Evolutionary conservation across 495 filamentous ascomycete species (phyloP), one percentile per base, ranked within the genome.

Genomic region (Daldinia concentrica): DNA sequence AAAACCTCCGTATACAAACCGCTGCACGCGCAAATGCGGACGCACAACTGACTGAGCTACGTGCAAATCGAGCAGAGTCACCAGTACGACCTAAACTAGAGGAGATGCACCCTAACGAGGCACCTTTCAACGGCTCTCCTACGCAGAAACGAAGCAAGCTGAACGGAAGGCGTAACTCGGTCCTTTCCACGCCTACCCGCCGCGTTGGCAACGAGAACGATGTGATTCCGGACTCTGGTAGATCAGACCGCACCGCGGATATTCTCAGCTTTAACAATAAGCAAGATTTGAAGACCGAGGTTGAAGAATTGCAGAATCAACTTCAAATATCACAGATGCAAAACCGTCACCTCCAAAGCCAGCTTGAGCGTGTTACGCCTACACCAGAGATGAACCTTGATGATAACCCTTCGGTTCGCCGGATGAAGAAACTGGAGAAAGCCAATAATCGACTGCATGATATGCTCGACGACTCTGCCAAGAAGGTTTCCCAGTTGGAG

Each of bases 321-420:
- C 87, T 99, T 51, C 95, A 99, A 74, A 88, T 98, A 82, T 90
- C 91, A 7, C 91, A 98, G 79, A 97, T 99, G 93, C 92, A 95
- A 71, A 97, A 97, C 80, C 90, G 92, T 37, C 95, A 99, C 77
- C 87, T 99, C 15, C 92, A 97, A 74, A 94, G 88, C 77, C 94
- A 97, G 75, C 82, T 98, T 62, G 90, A 92, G 50, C 88, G 90
- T 27, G 81, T 75, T 1, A 80, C 82, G 2, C 86, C 85, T 0
- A 87, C 88, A 1, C 75, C 79, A 2, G 88, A 88, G 45, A 84
- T 88, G 30, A 85, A 83, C 39, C 82, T 89, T 54, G 92, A 97
- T 58, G 91, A 97, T n/a, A 95, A 90, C 70, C 93, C 93, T 15
- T 94, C 93, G 6, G 74, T 91, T 36, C 86, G 91, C 62, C 91